These are phyloP conservation scores for Pyrenophora seminiperda DNA, from an alignment of 2,329 filamentous ascomycete genomes.

Conservation along the genomic window DNA sequence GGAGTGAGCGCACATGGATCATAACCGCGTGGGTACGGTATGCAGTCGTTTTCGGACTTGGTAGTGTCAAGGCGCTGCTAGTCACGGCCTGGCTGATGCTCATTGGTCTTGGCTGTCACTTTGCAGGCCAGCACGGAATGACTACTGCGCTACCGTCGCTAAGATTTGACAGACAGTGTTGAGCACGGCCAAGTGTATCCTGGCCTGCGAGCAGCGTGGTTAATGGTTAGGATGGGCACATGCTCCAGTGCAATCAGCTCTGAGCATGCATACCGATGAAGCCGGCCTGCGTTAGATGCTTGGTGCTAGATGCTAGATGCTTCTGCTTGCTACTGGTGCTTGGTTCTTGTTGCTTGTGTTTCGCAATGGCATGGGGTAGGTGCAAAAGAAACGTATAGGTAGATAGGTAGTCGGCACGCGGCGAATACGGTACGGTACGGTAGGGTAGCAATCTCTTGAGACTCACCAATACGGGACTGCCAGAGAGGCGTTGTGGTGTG, in stretches of 20 bases:
- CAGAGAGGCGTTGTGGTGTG: not conserved
- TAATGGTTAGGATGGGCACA: constrained; percentile 1
- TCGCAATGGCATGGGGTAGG: constrained; percentile 3
- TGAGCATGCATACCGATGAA: not conserved
- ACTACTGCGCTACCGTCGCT: constrained; percentile 2
- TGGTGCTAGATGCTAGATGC: too few species aligned
- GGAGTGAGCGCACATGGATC: constrained; percentile 12
- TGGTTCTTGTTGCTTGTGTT: not conserved
- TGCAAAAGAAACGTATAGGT: constrained; percentile 3
- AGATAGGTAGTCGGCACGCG: too few species aligned
- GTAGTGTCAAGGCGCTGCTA: constrained; percentile 8
- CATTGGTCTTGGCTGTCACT: constrained; percentile 26
- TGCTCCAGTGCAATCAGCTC: not conserved
- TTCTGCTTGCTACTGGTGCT: too few species aligned
- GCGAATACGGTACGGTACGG: too few species aligned
- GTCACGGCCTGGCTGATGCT: constrained; percentile 8
- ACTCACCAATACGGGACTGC: not conserved
- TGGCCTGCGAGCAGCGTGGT: constrained; percentile 1
- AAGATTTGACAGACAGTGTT: constrained; percentile 19
- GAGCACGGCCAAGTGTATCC: constrained; percentile 12
- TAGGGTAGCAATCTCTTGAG: not conserved
- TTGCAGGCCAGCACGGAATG: constrained; percentile 14
- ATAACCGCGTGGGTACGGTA: constrained; percentile 4
- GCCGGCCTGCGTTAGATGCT: constrained; percentile 1
- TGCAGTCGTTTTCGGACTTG: constrained; percentile 11